Base-by-base conservation (phyloP, 306 rosid species). In the Cucumis melo region DNA sequence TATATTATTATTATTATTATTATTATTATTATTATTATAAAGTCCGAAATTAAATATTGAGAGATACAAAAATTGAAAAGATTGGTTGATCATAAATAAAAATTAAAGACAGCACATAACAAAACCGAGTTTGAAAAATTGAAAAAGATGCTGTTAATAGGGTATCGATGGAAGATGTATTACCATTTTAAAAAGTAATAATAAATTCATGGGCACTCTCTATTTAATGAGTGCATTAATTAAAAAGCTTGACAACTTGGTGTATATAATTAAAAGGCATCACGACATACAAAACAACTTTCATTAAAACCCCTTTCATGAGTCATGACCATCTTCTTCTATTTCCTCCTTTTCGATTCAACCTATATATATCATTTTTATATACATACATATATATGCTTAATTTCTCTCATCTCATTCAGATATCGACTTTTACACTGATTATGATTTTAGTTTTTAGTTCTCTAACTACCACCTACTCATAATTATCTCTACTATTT, bases 241-340 rank as follows among this genome's bases (percentile, higher is more conserved):
- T 63, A 9, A 63, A 63, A 63, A 63, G 71, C 71, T 63, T 63
- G 48, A 63, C 71, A 63, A 63, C 71, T 46, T 34, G 71, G 71
- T 36, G 15, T 17, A 10, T 63, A 34, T 63, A 63, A 63, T 63
- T 63, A 63, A 63, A 36, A 63, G 23, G 24, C 46, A 61, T 61
- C 11, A 13, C 10, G 16, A 5, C 66, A 60, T 59, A 10, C 66
- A 61, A 61, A 27, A 61, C 41, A 9, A 61, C 42, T 61, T 61
- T 61, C 41, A 61, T 61, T 61, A 61, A 61, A 61, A 61, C 19
- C 20, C 67, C 6, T 61, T 61, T n/a, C n/a, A n/a, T n/a, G n/a
- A n/a, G n/a, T n/a, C 36, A 32, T 32, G 10, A 55, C 27, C 0
- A 29, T n/a, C 10, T 32, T 32, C 46, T 32, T 32, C 4, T 32